Evolutionary conservation across 805 yeast species (phyloP), one percentile per base, ranked within the genome.

Genomic region (Debaryomyces castellii): DNA sequence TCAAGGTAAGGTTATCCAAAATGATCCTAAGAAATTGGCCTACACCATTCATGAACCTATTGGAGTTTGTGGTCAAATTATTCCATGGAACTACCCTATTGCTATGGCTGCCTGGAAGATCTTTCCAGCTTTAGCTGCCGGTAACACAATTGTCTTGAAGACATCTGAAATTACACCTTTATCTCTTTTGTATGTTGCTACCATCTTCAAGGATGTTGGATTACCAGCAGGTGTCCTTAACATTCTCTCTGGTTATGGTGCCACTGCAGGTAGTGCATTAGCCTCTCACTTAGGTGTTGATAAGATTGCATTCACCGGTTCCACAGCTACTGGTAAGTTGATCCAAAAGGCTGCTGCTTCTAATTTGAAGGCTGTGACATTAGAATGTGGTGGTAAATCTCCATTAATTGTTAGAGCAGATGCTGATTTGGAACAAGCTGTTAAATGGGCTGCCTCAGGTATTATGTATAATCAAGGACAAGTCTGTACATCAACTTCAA

Each of bases 41-140:
- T 83, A 81, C 66, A 83, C 90, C 21, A 72, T 82, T 43, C 83
- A 82, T 52, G 87, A 85, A 58, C 77, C 77, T 23, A 63, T 52
- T 50, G 77, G 77, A 5, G 76, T 73, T 17, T 69, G 76, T 55
- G 77, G 73, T 12, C 77, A 72, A 51, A 73, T 73, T 49, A 66
- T 72, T 43, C 77, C 77, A 16, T 73, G 77, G 77, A 73, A 73
- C 57, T 73, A 69, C 56, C 77, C 77, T 11, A 54, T 73, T 50
- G 69, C 76, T 25, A 84, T 85, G 89, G 82, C 86, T 12, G 75
- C 87, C 20, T 87, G 94, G 94, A 86, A 87, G 64, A 71, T 87
- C 58, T 89, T 87, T 22, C 92, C 92, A 18, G 94, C 95, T 8
- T 67, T 87, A 51, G 89, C 91, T 35, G 84, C 88, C 43, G 94